Evolutionary conservation across 176 grass and related monocot species (phyloP).

Genomic region (Sorghum bicolor): Sorghum_bicolor_NCBIv3 NC_012872.2:62951501-62952000

Average conservation of each 20-base stretch:
- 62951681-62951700: neutral
- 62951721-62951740: neutral
- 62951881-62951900: neutral
- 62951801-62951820: neutral
- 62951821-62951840: neutral
- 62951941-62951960: neutral
- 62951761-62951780: neutral
- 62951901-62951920: neutral
- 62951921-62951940: neutral
- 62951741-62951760: neutral
- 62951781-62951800: neutral
- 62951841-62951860: neutral
- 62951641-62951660: neutral
- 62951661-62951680: neutral
- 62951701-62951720: neutral
- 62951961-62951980: neutral
- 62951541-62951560: neutral
- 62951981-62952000: neutral
- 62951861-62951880: neutral
- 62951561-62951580: neutral
- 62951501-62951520: conserved; percentile 10
- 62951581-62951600: neutral
- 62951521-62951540: neutral
- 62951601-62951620: neutral
- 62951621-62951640: conserved; percentile 4